Percentiles rank a stretch among this genome's conserved stretches.
phyloP scores from a whole-genome alignment of 768 basidiomycete species.

The Tubosaeta brunneosetosa region DNA sequence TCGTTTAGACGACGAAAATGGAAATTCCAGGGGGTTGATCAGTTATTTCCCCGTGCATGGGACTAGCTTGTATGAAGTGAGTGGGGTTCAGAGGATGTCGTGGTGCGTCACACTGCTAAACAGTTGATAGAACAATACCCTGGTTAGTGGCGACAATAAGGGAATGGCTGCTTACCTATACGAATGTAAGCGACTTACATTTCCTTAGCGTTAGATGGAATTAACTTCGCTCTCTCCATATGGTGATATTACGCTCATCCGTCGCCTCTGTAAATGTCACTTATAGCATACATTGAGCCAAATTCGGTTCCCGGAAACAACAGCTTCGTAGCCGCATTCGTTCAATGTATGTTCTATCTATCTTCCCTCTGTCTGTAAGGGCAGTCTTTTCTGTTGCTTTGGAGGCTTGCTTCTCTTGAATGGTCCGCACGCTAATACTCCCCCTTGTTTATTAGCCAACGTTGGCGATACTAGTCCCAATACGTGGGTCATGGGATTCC shows the following conservation, averaged over 20 bases:
- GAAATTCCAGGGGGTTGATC: conserved; percentile 59
- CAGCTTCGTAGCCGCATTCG: conserved; percentile 70
- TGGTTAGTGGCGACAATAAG: conserved; percentile 81
- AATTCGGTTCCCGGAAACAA: conserved; percentile 60
- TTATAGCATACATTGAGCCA: conserved; percentile 58
- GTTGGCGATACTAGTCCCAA: conserved; percentile 80
- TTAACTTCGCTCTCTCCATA: neutral
- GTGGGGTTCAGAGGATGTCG: neutral
- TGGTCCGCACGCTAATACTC: neutral
- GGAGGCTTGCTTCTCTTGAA: neutral
- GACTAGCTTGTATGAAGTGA: conserved; percentile 71
- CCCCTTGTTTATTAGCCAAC: conserved; percentile 46
- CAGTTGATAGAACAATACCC: conserved; percentile 61
- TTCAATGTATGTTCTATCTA: conserved; percentile 51
- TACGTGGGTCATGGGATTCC: conserved; percentile 46
- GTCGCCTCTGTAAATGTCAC: neutral
- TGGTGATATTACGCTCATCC: neutral
- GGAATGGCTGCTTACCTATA: conserved; percentile 82
- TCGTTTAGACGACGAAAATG: conserved; percentile 55
- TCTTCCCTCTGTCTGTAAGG: neutral
- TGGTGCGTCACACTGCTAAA: neutral
- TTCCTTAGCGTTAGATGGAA: neutral
- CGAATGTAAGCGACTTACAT: conserved; percentile 46
- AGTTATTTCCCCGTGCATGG: conserved; percentile 79
- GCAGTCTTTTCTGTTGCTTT: neutral